Conservation (phyloP, 495 filamentous ascomycete genomes). For the Parathielavia hyrcaniae region DNA sequence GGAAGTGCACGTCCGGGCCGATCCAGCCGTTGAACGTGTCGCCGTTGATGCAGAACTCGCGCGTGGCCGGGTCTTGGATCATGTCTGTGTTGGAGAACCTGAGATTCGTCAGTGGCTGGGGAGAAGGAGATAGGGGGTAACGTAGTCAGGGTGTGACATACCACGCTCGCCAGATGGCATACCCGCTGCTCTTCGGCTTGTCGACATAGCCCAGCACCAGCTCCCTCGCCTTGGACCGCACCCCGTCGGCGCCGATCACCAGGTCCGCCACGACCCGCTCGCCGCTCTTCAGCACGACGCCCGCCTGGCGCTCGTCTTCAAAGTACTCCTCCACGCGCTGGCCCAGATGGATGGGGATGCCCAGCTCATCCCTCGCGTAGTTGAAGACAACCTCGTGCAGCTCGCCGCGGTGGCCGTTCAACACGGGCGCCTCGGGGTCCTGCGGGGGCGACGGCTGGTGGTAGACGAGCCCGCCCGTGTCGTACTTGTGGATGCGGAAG, state of each 20-base stretch:
- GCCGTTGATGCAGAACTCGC: conserved; percentile 54
- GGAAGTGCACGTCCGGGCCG: conserved; percentile 54
- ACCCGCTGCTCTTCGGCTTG: conserved; percentile 53
- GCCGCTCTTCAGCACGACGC: conserved; percentile 50
- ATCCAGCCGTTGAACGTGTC: conserved; percentile 58
- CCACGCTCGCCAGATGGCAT: conserved; percentile 57
- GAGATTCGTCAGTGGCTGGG: not conserved
- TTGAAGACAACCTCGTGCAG: conserved; percentile 55
- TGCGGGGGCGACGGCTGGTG: conserved; percentile 45
- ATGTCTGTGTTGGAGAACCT: conserved; percentile 56
- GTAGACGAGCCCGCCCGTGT: conserved; percentile 54
- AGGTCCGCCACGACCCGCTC: conserved; percentile 47
- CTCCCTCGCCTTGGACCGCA: conserved; percentile 53
- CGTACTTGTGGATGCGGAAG: conserved; percentile 56
- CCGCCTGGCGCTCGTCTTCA: conserved; percentile 48
- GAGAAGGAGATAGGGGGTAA: not conserved
- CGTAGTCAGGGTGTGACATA: not conserved
- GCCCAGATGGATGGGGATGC: conserved; percentile 52
- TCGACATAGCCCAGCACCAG: conserved; percentile 55
- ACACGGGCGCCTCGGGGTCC: conserved; percentile 47
- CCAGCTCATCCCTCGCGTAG: conserved; percentile 49
- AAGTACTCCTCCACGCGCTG: conserved; percentile 50
- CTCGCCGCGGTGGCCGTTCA: conserved; percentile 57
- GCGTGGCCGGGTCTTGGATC: conserved; percentile 52
- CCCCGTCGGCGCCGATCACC: conserved; percentile 56